phyloP scores from a whole-genome alignment of 768 basidiomycete genomes.

The Rhodotorula paludigena region DNA sequence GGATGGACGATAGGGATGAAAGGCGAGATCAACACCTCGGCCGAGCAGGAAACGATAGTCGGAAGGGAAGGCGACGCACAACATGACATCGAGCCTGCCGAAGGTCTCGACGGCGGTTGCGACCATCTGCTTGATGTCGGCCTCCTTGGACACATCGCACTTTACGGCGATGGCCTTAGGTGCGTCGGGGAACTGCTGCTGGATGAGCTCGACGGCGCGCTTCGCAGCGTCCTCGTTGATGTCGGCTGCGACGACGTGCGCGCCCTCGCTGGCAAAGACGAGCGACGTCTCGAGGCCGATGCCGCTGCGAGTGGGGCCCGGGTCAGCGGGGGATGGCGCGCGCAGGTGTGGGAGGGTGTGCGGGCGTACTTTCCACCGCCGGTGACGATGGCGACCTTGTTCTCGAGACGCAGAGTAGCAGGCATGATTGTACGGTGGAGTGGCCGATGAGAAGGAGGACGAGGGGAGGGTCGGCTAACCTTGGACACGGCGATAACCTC shows the following conservation, averaged over 20 bases:
- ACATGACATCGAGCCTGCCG: conserved; percentile 90
- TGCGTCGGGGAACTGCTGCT: conserved; percentile 58
- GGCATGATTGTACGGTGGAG: neutral
- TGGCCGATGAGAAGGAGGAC: neutral
- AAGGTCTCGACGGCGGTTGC: conserved; percentile 73
- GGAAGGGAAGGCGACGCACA: conserved; percentile 51
- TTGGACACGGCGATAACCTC: too few relatives aligned
- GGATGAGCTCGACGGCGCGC: conserved; percentile 62
- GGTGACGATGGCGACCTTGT: conserved; percentile 71
- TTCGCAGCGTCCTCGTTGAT: conserved; percentile 72
- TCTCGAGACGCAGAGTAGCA: conserved; percentile 36
- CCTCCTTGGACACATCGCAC: conserved; percentile 85
- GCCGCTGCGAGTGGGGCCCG: conserved; percentile 56
- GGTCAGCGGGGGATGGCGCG: neutral
- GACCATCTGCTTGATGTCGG: conserved; percentile 74
- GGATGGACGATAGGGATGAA: neutral
- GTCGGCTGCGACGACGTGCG: conserved; percentile 82
- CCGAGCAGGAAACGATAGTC: neutral
- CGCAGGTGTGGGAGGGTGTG: neutral
- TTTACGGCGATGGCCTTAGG: conserved; percentile 57
- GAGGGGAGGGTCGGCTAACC: too few relatives aligned
- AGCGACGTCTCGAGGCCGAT: conserved; percentile 95
- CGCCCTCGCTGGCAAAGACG: conserved; percentile 80
- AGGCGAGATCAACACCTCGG: neutral
- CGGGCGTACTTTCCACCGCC: conserved; percentile 76